These are phyloP conservation scores for Euphrasia confusa DNA, from an alignment of 257 asterid species.

Conservation along the genomic window DNA sequence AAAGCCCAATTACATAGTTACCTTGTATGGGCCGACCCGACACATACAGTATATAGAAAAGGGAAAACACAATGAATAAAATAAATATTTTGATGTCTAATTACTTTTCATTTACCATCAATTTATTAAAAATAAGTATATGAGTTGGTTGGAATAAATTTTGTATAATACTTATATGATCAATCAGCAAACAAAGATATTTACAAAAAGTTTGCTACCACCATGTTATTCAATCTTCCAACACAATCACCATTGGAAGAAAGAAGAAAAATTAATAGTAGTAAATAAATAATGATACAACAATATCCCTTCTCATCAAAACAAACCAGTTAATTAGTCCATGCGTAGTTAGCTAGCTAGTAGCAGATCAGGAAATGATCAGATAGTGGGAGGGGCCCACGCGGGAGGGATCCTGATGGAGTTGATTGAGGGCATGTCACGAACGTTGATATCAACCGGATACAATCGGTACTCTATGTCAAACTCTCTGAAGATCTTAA, in stretches of 20 bases:
- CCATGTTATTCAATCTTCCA: neutral
- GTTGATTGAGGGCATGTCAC: conserved; percentile 51
- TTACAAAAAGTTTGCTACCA: neutral
- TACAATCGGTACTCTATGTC: conserved; percentile 75
- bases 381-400: conserved; percentile 36
- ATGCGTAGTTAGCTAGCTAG: neutral
- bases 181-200: too few species aligned
- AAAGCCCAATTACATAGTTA: too few species aligned
- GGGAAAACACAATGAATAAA: too few species aligned
- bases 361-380: conserved; percentile 12
- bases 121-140: too few species aligned
- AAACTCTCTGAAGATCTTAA: conserved; percentile 59
- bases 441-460: conserved; percentile 63
- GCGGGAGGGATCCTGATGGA: conserved; percentile 48
- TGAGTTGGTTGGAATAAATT: too few species aligned
- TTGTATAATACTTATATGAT: too few species aligned
- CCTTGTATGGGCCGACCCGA: too few species aligned
- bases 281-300: neutral
- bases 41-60: too few species aligned
- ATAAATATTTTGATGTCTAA: too few species aligned
- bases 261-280: too few species aligned
- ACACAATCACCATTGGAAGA: too few species aligned
- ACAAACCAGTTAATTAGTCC: conserved; percentile 3
- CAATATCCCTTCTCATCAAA: neutral
- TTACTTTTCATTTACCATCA: too few species aligned